A percentile compares a stretch with the other conserved stretches of the same genome.
Conservation (phyloP, 768 basidiomycete genomes). For the Naganishia friedmannii region DNA sequence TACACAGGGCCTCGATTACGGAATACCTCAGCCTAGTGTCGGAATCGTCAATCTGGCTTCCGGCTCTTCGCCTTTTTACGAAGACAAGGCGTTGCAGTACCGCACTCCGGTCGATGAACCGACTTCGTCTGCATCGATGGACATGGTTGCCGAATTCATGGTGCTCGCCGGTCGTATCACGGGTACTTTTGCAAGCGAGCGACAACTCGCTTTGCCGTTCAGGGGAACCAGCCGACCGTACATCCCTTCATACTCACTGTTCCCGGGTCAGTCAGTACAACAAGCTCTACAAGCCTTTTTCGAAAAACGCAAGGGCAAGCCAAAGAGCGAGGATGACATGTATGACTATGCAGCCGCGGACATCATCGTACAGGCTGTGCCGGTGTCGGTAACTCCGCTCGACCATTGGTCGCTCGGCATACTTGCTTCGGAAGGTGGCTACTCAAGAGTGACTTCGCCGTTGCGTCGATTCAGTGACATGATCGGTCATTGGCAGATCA, state of each 20-base stretch:
- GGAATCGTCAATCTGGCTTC: background rate
- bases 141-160: conserved; percentile 74
- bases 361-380: conserved; percentile 14
- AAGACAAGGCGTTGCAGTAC: conserved; percentile 12
- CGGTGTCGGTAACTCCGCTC: conserved; percentile 52
- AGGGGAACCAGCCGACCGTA: conserved; percentile 54
- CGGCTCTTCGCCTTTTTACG: background rate
- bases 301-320: conserved; percentile 57
- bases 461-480: conserved; percentile 80
- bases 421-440: conserved; percentile 67
- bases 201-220: conserved; percentile 64
- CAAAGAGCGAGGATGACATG: conserved; percentile 36
- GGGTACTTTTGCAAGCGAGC: conserved; percentile 67
- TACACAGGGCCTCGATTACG: conserved; percentile 28
- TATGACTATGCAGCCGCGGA: conserved; percentile 12
- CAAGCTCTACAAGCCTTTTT: conserved; percentile 57
- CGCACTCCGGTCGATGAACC: background rate
- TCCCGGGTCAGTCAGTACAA: conserved; percentile 36
- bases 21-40: conserved; percentile 13
- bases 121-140: conserved; percentile 8
- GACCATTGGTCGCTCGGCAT: conserved; percentile 70
- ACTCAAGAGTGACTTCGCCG: conserved; percentile 78
- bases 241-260: conserved; percentile 12
- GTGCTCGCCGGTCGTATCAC: conserved; percentile 72
- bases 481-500: conserved; percentile 89